Percentiles rank a stretch among this genome's conserved stretches.
These are phyloP conservation scores for Penicillium decumbens DNA, from an alignment of 2,329 filamentous ascomycete species.

Conservation along the genomic window DNA sequence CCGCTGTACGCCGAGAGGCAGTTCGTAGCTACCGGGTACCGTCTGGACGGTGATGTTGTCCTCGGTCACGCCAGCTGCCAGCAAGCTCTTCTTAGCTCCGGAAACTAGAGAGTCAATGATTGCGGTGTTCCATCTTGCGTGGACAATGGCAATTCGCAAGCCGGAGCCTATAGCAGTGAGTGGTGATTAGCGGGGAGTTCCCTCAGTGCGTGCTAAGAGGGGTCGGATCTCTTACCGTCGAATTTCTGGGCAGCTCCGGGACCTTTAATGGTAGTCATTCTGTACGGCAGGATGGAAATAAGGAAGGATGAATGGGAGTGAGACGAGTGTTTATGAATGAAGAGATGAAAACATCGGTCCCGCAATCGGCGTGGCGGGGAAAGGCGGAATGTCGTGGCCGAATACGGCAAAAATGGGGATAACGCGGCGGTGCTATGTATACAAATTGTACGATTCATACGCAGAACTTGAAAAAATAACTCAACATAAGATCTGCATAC, in stretches of 20 bases:
- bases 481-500: neutral
- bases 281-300: conserved; percentile 1
- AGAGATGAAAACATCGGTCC: conserved; percentile 15
- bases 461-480: no score
- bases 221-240: conserved; percentile 48
- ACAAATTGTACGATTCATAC: neutral
- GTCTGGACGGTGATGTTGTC: conserved; percentile 85
- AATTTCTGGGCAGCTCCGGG: conserved; percentile 55
- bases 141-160: conserved; percentile 88
- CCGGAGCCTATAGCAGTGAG: conserved; percentile 50
- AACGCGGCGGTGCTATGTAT: neutral
- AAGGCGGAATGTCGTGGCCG: conserved; percentile 14
- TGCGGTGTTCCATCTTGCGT: conserved; percentile 87
- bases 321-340: neutral
- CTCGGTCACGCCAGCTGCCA: conserved; percentile 73
- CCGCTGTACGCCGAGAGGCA: conserved; percentile 85
- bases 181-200: neutral
- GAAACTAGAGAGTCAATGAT: conserved; percentile 82
- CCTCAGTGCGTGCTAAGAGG: neutral
- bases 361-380: conserved; percentile 15
- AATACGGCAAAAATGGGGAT: conserved; percentile 12
- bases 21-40: conserved; percentile 90
- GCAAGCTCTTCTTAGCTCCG: conserved; percentile 73
- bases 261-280: conserved; percentile 57
- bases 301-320: neutral